Base-by-base conservation (phyloP, 108 stramenopile genomes). In the Skeletonema grethae region DNA sequence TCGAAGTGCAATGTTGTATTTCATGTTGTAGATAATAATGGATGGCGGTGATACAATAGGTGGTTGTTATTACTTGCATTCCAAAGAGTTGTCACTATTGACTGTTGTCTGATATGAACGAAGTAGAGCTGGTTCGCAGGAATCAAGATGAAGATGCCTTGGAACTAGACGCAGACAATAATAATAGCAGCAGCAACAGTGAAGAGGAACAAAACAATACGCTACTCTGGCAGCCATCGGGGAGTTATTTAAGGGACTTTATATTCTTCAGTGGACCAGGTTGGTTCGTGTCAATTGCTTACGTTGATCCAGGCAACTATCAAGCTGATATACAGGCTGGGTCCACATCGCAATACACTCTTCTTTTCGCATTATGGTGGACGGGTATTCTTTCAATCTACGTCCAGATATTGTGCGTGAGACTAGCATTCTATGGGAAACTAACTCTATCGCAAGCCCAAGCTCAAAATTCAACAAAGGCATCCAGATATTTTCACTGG, bases 241-340 rank as follows among this genome's bases (percentile, higher is more conserved):
- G 72, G 59, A 57, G 22, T 43, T 75, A 67, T 50, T 84, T 80
- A 81, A 87, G 72, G 45, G 86, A 87, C 39, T 59, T 81, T 22
- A 16, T 82, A 29, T 79, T 79, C 63, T 87, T 87, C 63, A 70
- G 70, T n/a, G 86, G 86, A 12, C 86, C 85, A 12, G 89, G 91
- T 0, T 92, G 87, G 72, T 72, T 90, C 7, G 86, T 93, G 31
- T 85, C 82, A 36, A 91, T 93, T 48, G 94, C 94, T 15, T 95
- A 93, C 63, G 75, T 95, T 32, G 94, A 95, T 65, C 92, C 94
- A 0, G 94, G 94, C 2, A 93, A 93, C 56, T 89, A 92, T 48
- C 92, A 95, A 57, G 91, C 92, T 9, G 94, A 95, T 57, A 89
- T 95, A 45, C 94, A 93, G 67, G 92, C 92, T 2, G 83, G 91